Evolutionary conservation across 2,329 filamentous ascomycete species (phyloP).

Genomic region (Fusarium lyarnte): DNA sequence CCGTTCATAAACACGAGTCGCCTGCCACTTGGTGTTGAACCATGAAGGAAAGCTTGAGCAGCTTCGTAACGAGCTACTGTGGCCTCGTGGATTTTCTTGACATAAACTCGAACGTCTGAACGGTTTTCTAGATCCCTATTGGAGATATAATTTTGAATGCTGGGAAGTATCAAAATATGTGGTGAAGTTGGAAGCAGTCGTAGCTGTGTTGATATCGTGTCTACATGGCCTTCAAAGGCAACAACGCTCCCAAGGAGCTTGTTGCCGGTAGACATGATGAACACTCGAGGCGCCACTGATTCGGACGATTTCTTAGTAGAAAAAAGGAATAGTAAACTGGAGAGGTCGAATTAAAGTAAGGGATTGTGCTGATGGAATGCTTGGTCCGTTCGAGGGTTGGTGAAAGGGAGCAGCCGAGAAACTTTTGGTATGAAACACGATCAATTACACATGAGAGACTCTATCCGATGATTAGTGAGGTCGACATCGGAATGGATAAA

Average conservation of each 20-base stretch:
- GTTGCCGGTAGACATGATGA: constrained; percentile 41
- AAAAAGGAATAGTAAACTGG: constrained; percentile 1
- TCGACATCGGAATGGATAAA: constrained; percentile 11
- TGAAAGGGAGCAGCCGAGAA: constrained; percentile 26
- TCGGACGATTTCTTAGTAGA: constrained; percentile 14
- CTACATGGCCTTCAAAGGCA: constrained; percentile 67
- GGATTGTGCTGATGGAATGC: constrained; percentile 22
- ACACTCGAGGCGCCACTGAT: constrained; percentile 23
- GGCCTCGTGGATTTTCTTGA: constrained; percentile 63
- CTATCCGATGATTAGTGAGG: constrained; percentile 14
- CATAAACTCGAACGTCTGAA: constrained; percentile 49
- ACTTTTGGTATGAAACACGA: constrained; percentile 22
- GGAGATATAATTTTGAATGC: constrained; percentile 58
- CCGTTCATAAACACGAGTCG: constrained; percentile 70
- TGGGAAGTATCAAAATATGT: constrained; percentile 66
- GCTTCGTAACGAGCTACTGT: constrained; percentile 56
- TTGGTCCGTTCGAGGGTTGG: constrained; percentile 2
- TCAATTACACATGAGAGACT: constrained; percentile 3
- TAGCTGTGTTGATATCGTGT: constrained; percentile 67
- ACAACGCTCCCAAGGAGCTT: constrained; percentile 60
- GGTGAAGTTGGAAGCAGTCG: constrained; percentile 67
- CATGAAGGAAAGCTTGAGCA: constrained; percentile 62
- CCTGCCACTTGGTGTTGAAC: constrained; percentile 57
- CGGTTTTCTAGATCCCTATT: constrained; percentile 41
- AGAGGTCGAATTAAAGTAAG: constrained; percentile 15